These are phyloP conservation scores for Triglochin maritima DNA, from an alignment of 106 monocot genomes.

Conservation along the genomic window DNA sequence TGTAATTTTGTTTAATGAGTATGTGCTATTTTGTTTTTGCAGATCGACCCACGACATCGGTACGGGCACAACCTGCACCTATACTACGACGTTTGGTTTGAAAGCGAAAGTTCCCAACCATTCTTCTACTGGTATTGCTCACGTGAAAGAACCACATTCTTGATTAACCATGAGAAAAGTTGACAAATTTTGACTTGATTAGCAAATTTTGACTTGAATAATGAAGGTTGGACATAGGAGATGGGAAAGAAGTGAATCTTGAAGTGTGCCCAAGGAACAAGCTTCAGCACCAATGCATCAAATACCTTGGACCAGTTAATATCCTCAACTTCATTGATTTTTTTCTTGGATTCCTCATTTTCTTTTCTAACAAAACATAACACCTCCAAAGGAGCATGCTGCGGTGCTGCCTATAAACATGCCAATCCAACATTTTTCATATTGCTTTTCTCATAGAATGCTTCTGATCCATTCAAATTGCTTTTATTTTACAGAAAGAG, in stretches of 20 bases:
- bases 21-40: background rate
- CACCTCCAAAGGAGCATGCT: background rate
- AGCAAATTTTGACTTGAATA: constrained; percentile 12
- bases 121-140: constrained; percentile 26
- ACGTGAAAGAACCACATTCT: background rate
- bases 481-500: constrained; percentile 40
- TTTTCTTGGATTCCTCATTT: background rate
- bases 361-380: background rate
- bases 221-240: constrained; percentile 54
- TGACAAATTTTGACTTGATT: background rate
- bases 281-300: constrained; percentile 55
- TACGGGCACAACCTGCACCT: constrained; percentile 27
- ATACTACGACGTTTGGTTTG: constrained; percentile 20
- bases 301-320: constrained; percentile 47
- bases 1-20: background rate
- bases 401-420: no score
- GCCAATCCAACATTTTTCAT: no score
- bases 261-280: constrained; percentile 58
- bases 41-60: constrained; percentile 29
- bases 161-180: background rate
- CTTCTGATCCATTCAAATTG: background rate
- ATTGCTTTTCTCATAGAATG: background rate
- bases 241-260: constrained; percentile 59
- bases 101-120: constrained; percentile 18
- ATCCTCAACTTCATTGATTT: background rate